A percentile compares a stretch with the other conserved stretches of the same genome.
Evolutionary conservation across 495 filamentous ascomycete genomes (phyloP).

Genomic region (Monascus purpureus): DNA sequence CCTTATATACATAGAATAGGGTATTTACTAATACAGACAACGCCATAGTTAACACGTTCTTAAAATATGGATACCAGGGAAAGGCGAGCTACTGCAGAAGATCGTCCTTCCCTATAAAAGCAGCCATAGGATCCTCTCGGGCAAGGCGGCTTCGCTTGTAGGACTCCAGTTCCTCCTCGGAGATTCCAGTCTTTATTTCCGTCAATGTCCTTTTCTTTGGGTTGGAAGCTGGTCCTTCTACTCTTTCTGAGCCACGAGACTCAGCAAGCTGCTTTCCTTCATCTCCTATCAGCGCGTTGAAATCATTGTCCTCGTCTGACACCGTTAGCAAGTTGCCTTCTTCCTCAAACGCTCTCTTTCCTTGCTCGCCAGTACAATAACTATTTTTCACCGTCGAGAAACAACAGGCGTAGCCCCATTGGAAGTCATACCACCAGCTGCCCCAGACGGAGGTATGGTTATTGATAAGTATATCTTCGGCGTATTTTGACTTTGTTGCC

Average conservation of each 20-base stretch:
- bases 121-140: conserved; percentile 76
- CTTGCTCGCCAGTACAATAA: conserved; percentile 88
- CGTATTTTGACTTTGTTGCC: conserved; percentile 71
- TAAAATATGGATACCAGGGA: too few species aligned
- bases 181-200: conserved; percentile 57
- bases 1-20: too few species aligned
- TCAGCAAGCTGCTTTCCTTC: conserved; percentile 12
- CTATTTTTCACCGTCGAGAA: conserved; percentile 87
- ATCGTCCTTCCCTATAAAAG: conserved; percentile 51
- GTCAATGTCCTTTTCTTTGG: conserved; percentile 55
- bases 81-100: too few species aligned
- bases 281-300: conserved; percentile 6
- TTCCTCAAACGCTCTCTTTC: conserved; percentile 58
- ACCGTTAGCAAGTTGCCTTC: conserved; percentile 42
- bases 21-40: too few species aligned
- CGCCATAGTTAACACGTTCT: too few species aligned
- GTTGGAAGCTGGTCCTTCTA: conserved; percentile 12
- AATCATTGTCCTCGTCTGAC: conserved; percentile 21
- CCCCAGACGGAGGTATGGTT: conserved; percentile 93
- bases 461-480: conserved; percentile 74
- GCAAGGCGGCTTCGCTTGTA: conserved; percentile 59
- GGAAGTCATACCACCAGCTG: conserved; percentile 91
- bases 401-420: conserved; percentile 97
- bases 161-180: conserved; percentile 69
- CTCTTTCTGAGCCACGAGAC: conserved; percentile 17